These are phyloP conservation scores for Aspergillus sojae DNA, from an alignment of 2,329 filamentous ascomycete genomes.

Conservation along the genomic window DNA sequence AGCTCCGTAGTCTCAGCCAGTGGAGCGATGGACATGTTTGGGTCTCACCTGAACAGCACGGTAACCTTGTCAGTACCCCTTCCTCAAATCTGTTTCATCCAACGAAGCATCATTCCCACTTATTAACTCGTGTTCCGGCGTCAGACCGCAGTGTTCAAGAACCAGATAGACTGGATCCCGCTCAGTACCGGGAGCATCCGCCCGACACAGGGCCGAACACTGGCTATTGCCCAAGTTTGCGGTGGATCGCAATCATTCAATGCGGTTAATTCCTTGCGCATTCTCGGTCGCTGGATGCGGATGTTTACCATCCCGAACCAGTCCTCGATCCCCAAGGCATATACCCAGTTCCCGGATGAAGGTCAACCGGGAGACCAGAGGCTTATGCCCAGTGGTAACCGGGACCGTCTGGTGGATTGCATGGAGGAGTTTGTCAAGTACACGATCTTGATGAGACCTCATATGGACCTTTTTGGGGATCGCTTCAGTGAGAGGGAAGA, in stretches of 20 bases:
- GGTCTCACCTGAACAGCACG: conserved; percentile 69
- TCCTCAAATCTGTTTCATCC: too few relatives aligned
- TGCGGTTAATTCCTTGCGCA: conserved; percentile 65
- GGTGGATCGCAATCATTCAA: conserved; percentile 71
- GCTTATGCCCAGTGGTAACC: conserved; percentile 58
- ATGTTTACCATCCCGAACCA: conserved; percentile 71
- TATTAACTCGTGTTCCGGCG: too few relatives aligned
- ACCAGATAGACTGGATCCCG: conserved; percentile 72
- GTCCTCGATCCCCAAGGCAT: conserved; percentile 64
- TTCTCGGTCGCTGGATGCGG: conserved; percentile 70
- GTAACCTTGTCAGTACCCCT: conserved; percentile 55
- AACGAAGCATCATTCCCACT: too few relatives aligned
- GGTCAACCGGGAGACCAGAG: conserved; percentile 50
- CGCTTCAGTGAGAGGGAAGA: conserved; percentile 61
- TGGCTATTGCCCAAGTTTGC: conserved; percentile 64
- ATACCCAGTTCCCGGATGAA: conserved; percentile 62
- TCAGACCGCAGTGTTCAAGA: conserved; percentile 66
- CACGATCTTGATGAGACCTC: conserved; percentile 65
- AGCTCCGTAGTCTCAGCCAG: conserved; percentile 60
- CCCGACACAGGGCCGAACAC: conserved; percentile 66
- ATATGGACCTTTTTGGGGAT: conserved; percentile 64
- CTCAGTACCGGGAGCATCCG: conserved; percentile 63
- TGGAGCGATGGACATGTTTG: conserved; percentile 71
- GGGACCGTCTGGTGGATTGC: conserved; percentile 65
- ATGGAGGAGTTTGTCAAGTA: conserved; percentile 74